Conservation (phyloP, 495 filamentous ascomycete genomes). For the Aspergillus funiculosus region DNA sequence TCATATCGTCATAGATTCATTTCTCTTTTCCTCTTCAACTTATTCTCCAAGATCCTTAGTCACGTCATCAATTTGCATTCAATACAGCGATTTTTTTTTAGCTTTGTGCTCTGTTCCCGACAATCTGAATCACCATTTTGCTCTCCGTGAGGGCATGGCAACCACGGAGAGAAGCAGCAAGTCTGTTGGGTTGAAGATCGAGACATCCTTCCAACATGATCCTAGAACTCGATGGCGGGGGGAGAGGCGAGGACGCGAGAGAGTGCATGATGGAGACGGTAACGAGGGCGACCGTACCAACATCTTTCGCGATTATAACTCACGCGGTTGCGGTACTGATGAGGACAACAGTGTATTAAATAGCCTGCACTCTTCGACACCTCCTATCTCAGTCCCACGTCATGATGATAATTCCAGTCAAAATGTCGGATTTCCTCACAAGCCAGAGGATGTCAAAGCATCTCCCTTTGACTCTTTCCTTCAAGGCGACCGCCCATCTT, state of each 20-base stretch:
- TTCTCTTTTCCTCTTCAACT: conserved; percentile 1
- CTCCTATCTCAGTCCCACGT: conserved; percentile 44
- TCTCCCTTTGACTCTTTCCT: conserved; percentile 44
- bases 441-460: conserved; percentile 36
- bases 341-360: conserved; percentile 41
- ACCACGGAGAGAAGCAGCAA: conserved; percentile 31
- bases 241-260: conserved; percentile 23
- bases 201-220: conserved; percentile 34
- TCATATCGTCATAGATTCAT: neutral
- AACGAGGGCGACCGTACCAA: conserved; percentile 44
- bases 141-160: conserved; percentile 38
- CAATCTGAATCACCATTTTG: neutral
- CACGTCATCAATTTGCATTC: neutral
- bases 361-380: conserved; percentile 42
- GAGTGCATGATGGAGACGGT: conserved; percentile 34
- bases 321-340: conserved; percentile 42
- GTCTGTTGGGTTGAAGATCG: conserved; percentile 39
- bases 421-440: conserved; percentile 34
- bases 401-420: conserved; percentile 25
- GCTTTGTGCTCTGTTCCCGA: conserved; percentile 16
- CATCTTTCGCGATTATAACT: conserved; percentile 36
- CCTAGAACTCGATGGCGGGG: conserved; percentile 24
- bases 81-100: neutral
- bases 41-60: neutral
- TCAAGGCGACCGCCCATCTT: conserved; percentile 36